Base-by-base conservation (phyloP, 352 stramenopile species). In the Pseudoperonospora humuli region DNA sequence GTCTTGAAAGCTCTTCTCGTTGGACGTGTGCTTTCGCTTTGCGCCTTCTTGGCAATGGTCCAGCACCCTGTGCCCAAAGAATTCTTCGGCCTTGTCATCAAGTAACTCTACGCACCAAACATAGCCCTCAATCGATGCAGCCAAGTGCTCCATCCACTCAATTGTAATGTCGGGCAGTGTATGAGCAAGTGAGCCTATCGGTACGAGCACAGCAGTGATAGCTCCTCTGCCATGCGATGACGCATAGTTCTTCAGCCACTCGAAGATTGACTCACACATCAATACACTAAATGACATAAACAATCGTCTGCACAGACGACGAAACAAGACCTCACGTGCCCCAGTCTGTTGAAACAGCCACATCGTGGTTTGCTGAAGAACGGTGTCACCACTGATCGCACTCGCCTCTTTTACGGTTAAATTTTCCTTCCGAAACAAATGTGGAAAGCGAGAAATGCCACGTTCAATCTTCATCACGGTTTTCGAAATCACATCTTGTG, bases 71-170 rank as follows among this genome's bases (percentile, higher is more conserved):
- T 31, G n/a, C 21, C 38, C 35, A 33, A 77, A 42, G 20, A 73
- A 41, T 9, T 6, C 20, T 11, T 38, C 37, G 7, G 59, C 43
- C 2, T 69, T 54, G 5, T 64, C 56, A 14, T 59, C 72, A 10
- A 89, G 49, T 2, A 85, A 41, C 14, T 66, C 50, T 10, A 57
- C 50, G 39, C 55, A 80, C 77, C 77, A 89, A 15, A 53, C 42
- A 26, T 67, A 86, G 29, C 56, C 72, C 15, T 86, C 74, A 8
- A 73, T 36, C 11, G 72, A 86, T 3, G 74, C 77, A 33, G 56
- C 59, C 24, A 89, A 46, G 20, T 84, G 72, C 27, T 84, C 59
- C 36, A 85, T 54, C 77, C 77, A 89, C n/a, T 68, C 55, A 28
- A 77, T 28, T 2, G 42, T 50, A 40, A 65, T 54, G 10, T 46